Base-by-base conservation (phyloP, 1,139 yeast species). In the Protomyces macrosporus region DNA sequence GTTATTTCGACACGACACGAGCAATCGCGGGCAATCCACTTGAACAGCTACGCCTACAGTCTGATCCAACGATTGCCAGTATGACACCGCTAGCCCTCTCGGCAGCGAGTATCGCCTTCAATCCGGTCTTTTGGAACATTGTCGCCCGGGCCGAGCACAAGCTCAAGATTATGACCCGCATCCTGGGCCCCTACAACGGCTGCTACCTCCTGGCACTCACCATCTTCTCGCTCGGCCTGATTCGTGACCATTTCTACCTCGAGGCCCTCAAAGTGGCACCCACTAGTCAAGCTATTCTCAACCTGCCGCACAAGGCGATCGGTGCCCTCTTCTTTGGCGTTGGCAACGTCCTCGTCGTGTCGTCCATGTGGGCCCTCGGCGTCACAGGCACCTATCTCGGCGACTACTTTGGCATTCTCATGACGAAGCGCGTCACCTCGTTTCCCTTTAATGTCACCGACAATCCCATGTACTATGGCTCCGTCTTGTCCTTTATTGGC, bases 391-490 rank as follows among this genome's bases (percentile, higher is more conserved):
- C 98, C 23, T 93, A 93, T 73, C 79, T 93, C 68, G 98, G 98
- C 45, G 98, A 93, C 75, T 95, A 93, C 77, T 93, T 93, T 76
- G 98, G 98, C 0, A 91, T 93, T 71, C 82, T 93, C 71, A 93
- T 91, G 95, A 84, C 84, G 68, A 84, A 88, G 68, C 82, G 96
- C 72, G 97, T 93, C 67, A 87, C 95, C n/a, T 86, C 88, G 0
- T 93, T 93, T 81, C 98, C 98, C 32, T 93, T 93, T 81, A 91
- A 86, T 71, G 83, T 90, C 66, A 83, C 87, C 69, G 87, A 89
- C 72, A 93, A 93, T 75, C 98, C 98, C 67, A 93, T 93, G 98
- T 93, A 93, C 76, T 87, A 88, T 72, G 98, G 98, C 32, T 88
- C 96, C 6, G 83, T 93, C 35, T 78, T 93, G 70, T 85, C 95